phyloP scores from a whole-genome alignment of 495 filamentous ascomycete species.

The Penicillium paxilli region DNA sequence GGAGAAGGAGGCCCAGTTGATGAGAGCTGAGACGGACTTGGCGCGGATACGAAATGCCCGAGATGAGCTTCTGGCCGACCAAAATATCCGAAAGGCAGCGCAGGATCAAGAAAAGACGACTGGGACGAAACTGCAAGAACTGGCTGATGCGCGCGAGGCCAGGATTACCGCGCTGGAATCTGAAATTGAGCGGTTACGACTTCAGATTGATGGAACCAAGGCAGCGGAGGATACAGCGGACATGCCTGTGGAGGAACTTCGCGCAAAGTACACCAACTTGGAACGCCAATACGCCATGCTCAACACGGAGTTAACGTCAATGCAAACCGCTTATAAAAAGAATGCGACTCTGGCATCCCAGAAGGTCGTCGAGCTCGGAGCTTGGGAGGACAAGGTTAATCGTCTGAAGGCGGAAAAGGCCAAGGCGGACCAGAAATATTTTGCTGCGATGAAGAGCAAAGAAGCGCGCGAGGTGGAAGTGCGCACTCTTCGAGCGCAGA shows the following conservation, averaged over 20 bases:
- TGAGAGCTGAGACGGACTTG: conserved; percentile 79
- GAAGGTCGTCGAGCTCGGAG: conserved; percentile 74
- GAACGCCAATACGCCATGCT: conserved; percentile 79
- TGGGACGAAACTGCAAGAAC: conserved; percentile 69
- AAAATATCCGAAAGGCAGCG: conserved; percentile 72
- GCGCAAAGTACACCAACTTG: conserved; percentile 67
- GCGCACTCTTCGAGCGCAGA: conserved; percentile 74
- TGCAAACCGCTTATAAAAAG: conserved; percentile 86
- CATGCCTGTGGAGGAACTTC: conserved; percentile 65
- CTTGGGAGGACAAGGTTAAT: conserved; percentile 75
- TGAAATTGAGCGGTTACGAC: conserved; percentile 70
- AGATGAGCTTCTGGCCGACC: conserved; percentile 81
- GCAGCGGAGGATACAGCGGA: conserved; percentile 40
- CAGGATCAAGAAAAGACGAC: conserved; percentile 74
- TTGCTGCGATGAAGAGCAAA: conserved; percentile 89
- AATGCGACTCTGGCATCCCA: conserved; percentile 78
- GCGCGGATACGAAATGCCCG: conserved; percentile 77
- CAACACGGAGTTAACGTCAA: conserved; percentile 79
- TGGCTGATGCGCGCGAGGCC: conserved; percentile 70
- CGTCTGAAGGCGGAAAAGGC: conserved; percentile 81
- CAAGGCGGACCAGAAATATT: conserved; percentile 98
- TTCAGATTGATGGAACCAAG: conserved; percentile 48
- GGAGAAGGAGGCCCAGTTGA: conserved; percentile 79
- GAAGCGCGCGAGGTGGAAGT: conserved; percentile 79
- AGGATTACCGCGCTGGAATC: conserved; percentile 78